Evolutionary conservation across 2,329 filamentous ascomycete species (phyloP).

Genomic region (Ploettnerulaceae sp.): DNA sequence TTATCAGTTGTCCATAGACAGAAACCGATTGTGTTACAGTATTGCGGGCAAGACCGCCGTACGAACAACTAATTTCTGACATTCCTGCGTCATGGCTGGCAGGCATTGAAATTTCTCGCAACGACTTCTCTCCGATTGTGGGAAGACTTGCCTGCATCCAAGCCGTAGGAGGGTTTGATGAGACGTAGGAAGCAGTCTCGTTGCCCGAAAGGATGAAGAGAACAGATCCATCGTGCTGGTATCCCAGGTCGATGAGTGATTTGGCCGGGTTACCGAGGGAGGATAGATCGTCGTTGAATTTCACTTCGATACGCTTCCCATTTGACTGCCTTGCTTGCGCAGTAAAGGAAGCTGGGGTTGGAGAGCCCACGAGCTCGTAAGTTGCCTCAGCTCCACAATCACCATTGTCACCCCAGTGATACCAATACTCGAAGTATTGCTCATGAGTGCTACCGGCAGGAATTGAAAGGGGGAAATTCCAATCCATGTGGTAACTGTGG

Average conservation of each 20-base stretch:
- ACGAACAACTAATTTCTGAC: slow-evolving; percentile 13
- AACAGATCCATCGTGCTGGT: slow-evolving; percentile 14
- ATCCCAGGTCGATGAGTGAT: slow-evolving; percentile 19
- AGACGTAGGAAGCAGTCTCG: slow-evolving; percentile 17
- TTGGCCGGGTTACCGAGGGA: slow-evolving; percentile 21
- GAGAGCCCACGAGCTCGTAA: slow-evolving; percentile 17
- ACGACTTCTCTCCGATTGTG: slow-evolving; percentile 16
- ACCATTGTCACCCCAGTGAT: slow-evolving; percentile 10
- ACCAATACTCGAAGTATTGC: slow-evolving; percentile 19
- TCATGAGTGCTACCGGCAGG: slow-evolving; percentile 12
- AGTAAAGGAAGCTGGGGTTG: slow-evolving; percentile 16
- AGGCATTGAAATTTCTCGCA: slow-evolving; percentile 24
- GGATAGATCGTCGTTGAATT: slow-evolving; percentile 19
- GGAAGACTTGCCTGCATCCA: slow-evolving; percentile 26
- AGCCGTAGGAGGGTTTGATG: slow-evolving; percentile 15
- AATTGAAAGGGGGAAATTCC: slow-evolving; percentile 13
- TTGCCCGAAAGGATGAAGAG: slow-evolving; percentile 23
- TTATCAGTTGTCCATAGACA: slow-evolving; percentile 19
- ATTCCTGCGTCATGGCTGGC: slow-evolving; percentile 22
- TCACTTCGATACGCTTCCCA: slow-evolving; percentile 16
- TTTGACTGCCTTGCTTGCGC: slow-evolving; percentile 18
- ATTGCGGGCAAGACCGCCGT: slow-evolving; percentile 21
- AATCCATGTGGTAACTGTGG: slow-evolving; percentile 22
- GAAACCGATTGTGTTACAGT: slow-evolving; percentile 18
- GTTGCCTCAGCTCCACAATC: slow-evolving; percentile 24